Evolutionary conservation across 805 yeast genomes (phyloP), one percentile per base, ranked within the genome.

Genomic region (Wickerhamiella nectarea): DNA sequence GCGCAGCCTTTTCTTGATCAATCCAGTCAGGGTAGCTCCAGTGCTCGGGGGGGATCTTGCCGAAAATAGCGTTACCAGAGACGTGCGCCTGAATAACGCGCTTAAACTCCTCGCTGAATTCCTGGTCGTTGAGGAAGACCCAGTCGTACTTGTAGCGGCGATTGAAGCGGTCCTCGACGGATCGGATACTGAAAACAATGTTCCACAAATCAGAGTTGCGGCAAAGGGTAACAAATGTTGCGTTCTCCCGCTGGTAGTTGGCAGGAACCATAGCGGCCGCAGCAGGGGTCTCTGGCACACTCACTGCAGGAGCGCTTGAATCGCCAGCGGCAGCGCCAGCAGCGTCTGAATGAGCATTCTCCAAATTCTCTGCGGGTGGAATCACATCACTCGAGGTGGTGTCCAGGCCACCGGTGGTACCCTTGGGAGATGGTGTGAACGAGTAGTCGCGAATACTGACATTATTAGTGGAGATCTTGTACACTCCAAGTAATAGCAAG

Each of bases 1-100:
- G 54, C 1, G 74, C 76, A 18, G 94, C 95, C 62, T 72, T 73
- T 15, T 73, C 74, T 60, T 68, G 71, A 61, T 86, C 94, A 43
- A 89, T 75, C 71, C 75, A 78, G 15, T 67, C 78, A 3, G 97
- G 96, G 57, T 76, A 78, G 1, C 86, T 74, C 95, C 96, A 86
- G 58, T 82, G 89, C 53, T 80, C 84, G 42, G 63, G 57, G 6
- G 87, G 86, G 46, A 86, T 77, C 34, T 69, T 45, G 6, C 89
- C 94, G 58, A 76, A 87, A 58, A 74, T 72, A 39, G 79, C 75
- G 29, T 63, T 68, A 38, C 95, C 94, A 44, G 80, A 70, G 24
- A 76, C 75, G 45, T 77, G 64, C 2, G 68, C 59, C 0, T 69
- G 46, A 10, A 84, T 71, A 33, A 66, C 62, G 3, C 56, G 55